A percentile compares a stretch with the other conserved stretches of the same genome.
Evolutionary conservation across 345 rosid genomes (phyloP).

Genomic region (Sisymbrium irio): DNA sequence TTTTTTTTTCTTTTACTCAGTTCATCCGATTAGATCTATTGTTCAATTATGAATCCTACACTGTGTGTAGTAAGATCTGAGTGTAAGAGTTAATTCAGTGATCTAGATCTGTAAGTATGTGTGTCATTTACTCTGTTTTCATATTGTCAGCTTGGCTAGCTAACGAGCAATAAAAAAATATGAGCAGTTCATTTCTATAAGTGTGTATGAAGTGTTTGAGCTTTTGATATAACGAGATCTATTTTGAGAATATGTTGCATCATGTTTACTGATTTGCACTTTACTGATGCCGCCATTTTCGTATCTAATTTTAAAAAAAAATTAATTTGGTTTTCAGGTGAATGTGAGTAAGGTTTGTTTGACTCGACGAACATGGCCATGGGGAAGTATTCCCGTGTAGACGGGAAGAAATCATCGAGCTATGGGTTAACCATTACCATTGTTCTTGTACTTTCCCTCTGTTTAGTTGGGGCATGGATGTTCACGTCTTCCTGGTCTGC

Average conservation of each 20-base stretch:
- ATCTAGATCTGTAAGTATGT: not conserved
- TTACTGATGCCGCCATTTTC: not conserved
- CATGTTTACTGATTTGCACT: not conserved
- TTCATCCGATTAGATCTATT: not conserved
- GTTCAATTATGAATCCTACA: not conserved
- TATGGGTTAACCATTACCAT: conserved; percentile 59
- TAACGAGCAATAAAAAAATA: not conserved
- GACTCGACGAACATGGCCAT: conserved; percentile 46
- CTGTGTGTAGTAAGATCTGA: conserved; percentile 18
- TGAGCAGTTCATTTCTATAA: not conserved
- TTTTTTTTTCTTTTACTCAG: not conserved
- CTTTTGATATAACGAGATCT: conserved; percentile 10
- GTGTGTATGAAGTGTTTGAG: not conserved
- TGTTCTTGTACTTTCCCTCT: conserved; percentile 49
- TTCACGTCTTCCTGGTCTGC: conserved; percentile 61
- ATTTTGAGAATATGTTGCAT: not conserved
- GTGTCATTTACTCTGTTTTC: conserved; percentile 2
- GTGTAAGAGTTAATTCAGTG: conserved; percentile 9
- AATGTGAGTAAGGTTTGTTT: conserved; percentile 8
- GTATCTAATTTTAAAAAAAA: conserved; percentile 1
- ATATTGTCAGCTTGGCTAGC: not conserved
- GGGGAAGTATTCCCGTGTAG: conserved; percentile 64
- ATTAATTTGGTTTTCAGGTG: conserved; percentile 20
- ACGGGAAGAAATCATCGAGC: conserved; percentile 59
- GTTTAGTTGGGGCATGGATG: conserved; percentile 85